Evolutionary conservation across 768 basidiomycete species (phyloP), one percentile per base, ranked within the genome.

Genomic region (Agaricus sinodeliciosus): DNA sequence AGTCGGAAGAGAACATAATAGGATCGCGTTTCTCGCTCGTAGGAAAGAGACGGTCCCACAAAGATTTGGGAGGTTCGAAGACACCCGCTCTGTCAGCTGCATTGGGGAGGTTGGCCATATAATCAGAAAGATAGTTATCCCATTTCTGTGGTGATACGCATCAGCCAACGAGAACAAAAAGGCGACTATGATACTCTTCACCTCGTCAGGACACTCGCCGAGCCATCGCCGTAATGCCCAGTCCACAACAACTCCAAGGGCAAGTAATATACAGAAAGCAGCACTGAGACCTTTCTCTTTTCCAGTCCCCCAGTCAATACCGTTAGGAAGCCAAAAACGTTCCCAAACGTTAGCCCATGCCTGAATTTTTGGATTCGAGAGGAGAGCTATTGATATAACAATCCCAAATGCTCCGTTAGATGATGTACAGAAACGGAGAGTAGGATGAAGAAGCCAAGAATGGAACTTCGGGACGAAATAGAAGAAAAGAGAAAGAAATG

Each of bases 151-250:
- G 9, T 25, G 15, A 48, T 43, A 41, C 43, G 42, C 54, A 46
- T 40, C 26, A 45, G 13, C 13, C 8, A 31, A 11, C 7, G 11
- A 7, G 31, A 11, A 31, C 11, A 31, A 31, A 8, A 11, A 31
- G 11, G 6, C 11, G 48, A 31, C 43, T 13, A 37, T 15, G 40
- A 26, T 36, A 16, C 6, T 16, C 64, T 71, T 25, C 54, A 81
- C 82, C 76, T 86, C 76, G 58, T 86, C 84, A 12, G 85, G 85
- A 65, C 80, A 81, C 58, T 84, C 83, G 18, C 84, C 85, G 26
- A 83, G 70, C 67, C 72, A 75, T 47, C 65, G 63, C 27, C 68
- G 67, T 40, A 86, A 65, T n/a, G 74, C 69, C 78, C 77, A 86
- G 60, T 88, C 85, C 16, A 61, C 65, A 0, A 60, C 65, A 9